Base-by-base conservation (phyloP, 225 moss, liverwort and hornwort genomes). In the Antitrichia curtipendula region DNA sequence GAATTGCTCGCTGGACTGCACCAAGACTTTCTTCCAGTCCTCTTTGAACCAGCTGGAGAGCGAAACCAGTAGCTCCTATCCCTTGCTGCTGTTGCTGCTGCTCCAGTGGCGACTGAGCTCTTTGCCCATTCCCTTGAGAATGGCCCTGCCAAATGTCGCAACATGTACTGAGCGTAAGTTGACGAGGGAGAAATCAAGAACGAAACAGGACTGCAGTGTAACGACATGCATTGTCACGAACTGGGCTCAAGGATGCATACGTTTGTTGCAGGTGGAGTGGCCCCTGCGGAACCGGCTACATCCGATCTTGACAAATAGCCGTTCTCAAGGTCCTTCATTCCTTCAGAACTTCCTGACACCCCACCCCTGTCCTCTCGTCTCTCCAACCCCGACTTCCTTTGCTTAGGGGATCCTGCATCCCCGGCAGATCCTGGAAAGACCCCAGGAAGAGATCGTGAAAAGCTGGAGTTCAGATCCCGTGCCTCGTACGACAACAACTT, bases 1-100 rank as follows among this genome's bases (percentile, higher is more conserved):
- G 99, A 87, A 99, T 96, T 20, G 95, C 99, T 90, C 92, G 93
- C 93, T 97, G 99, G 41, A 99, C 96, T 80, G 97, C 94, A 86
- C 97, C 99, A 66, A 99, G 94, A 82, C 94, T 96, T 89, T 99
- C 99, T 89, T 99, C 99, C 40, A 99, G 91, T 40, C 96, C 99
- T 82, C 97, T 92, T 83, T 99, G 97, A 87, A 99, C 96, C 79
- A 99, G 91, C 92, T 97, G 97, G 36, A 99, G 89, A 71, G 97
- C 97, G 75, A 99, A 99, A 66, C 97, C 97, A 38, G 95, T 93
- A 27, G 97, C 81, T 41, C 97, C 97, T 43, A 90, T 90, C 76
- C 86, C 90, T 87, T 95, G 95, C 89, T 96, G 96, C 86, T 92
- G 92, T 53, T 96, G 96, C 53, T 93, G 91, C 89, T 94, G 98